Evolutionary conservation across 345 rosid species (phyloP), one percentile per base, ranked within the genome.

Genomic region (Brassica incana): DNA sequence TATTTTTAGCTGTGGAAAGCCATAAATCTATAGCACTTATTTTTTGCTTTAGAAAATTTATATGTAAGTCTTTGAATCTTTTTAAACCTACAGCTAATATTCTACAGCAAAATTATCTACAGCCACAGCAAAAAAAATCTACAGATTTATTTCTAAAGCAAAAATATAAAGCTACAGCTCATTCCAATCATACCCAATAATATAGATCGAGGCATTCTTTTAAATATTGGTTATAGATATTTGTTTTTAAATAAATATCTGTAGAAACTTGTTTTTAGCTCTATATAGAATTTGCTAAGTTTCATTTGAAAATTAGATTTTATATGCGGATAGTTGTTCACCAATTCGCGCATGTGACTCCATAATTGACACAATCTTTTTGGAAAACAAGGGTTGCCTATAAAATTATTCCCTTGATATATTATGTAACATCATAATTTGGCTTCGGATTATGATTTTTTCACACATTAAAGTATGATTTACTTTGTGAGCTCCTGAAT

Each of bases 301-400:
- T 48, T 45, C n/a, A 12, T 45, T 50, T 33, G 56, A 32, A 60
- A 48, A 67, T 60, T 32, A 38, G 29, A 71, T 23, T 29, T 78
- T 12, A 33, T 23, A 66, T 23, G 64, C 23, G 62, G 15, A 52
- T 32, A 5, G 33, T 73, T 60, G 11, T 35, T 72, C 29, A 15
- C 14, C 43, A 54, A 40, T 68, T 74, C 35, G 35, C 69, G 16
- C 71, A 80, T 80, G 72, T 74, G 79, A 74, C 75, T 80, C 75
- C 71, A 69, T 74, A 54, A 16, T 54, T 56, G 11, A 2, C 61
- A 56, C 61, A 56, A 56, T 54, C 61, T 56, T 56, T 15, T 8
- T 56, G 1, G 11, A 18, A 18, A 56, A 56, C 11, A 56, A 56
- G 61, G 61, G 27, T 18, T 56, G 4, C 18, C 27, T 18, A n/a